Percentiles rank a stretch among this genome's conserved stretches.
phyloP scores from a whole-genome alignment of 2,329 filamentous ascomycete species.

The Cladophialophora yegresii region DNA sequence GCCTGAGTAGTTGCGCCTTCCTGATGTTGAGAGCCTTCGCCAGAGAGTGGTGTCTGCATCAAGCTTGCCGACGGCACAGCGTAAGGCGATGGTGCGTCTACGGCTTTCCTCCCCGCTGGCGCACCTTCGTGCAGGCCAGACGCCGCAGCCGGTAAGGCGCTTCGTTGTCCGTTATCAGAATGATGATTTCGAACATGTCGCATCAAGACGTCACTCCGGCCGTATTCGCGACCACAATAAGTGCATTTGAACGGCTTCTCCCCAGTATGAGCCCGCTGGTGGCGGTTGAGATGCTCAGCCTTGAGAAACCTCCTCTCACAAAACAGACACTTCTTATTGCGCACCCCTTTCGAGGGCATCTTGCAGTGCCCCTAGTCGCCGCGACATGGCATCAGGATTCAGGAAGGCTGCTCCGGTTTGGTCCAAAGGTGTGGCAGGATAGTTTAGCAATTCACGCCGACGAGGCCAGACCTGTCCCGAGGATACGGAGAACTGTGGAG shows the following conservation, averaged over 20 bases:
- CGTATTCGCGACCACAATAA: slow-evolving; percentile 78
- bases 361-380: background rate
- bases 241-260: slow-evolving; percentile 98
- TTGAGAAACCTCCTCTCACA: slow-evolving; percentile 20
- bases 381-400: background rate
- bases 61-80: background rate
- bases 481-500: background rate
- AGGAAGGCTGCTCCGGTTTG: background rate
- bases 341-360: slow-evolving; percentile 11
- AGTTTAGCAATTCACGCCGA: background rate
- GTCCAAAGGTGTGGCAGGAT: background rate
- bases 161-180: background rate
- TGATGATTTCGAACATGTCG: slow-evolving; percentile 20
- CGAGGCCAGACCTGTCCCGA: background rate
- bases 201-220: slow-evolving; percentile 17
- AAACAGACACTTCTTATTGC: slow-evolving; percentile 19
- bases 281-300: slow-evolving; percentile 45
- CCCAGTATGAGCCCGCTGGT: slow-evolving; percentile 69
- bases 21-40: background rate
- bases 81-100: background rate
- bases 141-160: background rate
- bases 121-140: background rate
- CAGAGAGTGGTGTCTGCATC: background rate
- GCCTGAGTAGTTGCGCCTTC: background rate
- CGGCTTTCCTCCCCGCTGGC: background rate